Conservation (phyloP, 2,329 filamentous ascomycete genomes). For the Hortaea werneckii region DNA sequence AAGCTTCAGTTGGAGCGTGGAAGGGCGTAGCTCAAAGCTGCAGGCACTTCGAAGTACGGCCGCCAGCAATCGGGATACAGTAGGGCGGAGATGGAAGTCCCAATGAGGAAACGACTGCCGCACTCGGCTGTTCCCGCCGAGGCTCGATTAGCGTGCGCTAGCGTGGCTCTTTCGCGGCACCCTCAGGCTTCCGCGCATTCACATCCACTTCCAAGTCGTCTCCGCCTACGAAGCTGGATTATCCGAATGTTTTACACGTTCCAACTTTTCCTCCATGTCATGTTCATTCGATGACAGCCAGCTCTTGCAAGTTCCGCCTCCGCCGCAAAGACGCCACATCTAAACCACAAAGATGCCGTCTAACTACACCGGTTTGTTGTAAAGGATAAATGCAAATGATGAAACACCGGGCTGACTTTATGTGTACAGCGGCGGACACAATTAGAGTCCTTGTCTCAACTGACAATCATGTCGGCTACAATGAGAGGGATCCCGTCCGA, state of each 20-base stretch:
- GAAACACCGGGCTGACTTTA: background rate
- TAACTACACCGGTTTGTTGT: too few relatives aligned
- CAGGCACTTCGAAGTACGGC: too few relatives aligned
- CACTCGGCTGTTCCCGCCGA: background rate
- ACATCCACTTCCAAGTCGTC: constrained; percentile 1
- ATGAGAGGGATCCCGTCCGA: constrained; percentile 85
- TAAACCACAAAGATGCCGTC: too few relatives aligned
- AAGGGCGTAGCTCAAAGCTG: too few relatives aligned
- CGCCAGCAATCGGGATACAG: background rate
- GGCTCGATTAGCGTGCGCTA: background rate
- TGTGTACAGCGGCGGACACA: constrained; percentile 54
- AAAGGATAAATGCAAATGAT: too few relatives aligned
- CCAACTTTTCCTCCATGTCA: too few relatives aligned
- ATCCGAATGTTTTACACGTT: too few relatives aligned
- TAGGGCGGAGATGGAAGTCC: background rate
- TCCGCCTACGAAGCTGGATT: too few relatives aligned
- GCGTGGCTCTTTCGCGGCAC: constrained; percentile 3
- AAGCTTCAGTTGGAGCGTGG: too few relatives aligned
- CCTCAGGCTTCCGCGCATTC: constrained; percentile 5
- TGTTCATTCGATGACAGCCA: too few relatives aligned
- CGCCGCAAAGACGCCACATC: too few relatives aligned
- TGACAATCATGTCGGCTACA: constrained; percentile 96
- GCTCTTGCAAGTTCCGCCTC: too few relatives aligned
- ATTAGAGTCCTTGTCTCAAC: constrained; percentile 91
- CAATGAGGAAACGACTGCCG: background rate